Evolutionary conservation across 805 yeast species (phyloP).

Genomic region (Saccharomycopsis microspora): DNA sequence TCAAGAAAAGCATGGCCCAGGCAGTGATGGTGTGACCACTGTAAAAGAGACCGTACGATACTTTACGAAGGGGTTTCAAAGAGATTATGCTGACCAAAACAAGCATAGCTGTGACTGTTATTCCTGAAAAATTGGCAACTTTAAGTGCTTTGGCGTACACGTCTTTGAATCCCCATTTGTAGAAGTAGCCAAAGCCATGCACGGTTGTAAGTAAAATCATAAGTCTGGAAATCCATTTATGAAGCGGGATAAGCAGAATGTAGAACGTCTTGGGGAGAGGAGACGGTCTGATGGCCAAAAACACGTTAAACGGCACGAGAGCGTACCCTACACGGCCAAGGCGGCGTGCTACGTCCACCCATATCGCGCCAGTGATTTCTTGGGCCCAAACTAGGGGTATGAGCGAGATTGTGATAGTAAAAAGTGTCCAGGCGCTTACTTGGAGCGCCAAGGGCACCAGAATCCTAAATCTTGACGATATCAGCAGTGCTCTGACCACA

Average conservation of each 20-base stretch:
- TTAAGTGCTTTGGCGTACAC: slow-evolving; percentile 23
- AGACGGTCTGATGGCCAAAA: slow-evolving; percentile 46
- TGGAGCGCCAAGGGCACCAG: slow-evolving; percentile 16
- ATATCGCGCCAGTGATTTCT: slow-evolving; percentile 23
- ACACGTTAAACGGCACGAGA: slow-evolving; percentile 45
- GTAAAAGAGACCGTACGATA: slow-evolving; percentile 43
- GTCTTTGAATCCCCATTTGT: slow-evolving; percentile 35
- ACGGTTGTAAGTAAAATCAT: slow-evolving; percentile 32
- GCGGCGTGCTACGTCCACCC: slow-evolving; percentile 36
- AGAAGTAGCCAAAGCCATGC: slow-evolving; percentile 44
- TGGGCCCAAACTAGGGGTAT: background rate
- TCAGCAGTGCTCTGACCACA: slow-evolving; percentile 15
- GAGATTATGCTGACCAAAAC: slow-evolving; percentile 33
- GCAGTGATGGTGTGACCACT: slow-evolving; percentile 42
- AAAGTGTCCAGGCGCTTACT: background rate
- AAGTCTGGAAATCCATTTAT: slow-evolving; percentile 62
- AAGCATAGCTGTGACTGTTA: slow-evolving; percentile 28
- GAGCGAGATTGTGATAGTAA: background rate
- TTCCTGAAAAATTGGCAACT: slow-evolving; percentile 40
- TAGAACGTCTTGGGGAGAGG: slow-evolving; percentile 38
- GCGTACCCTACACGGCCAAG: slow-evolving; percentile 52
- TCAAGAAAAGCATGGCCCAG: slow-evolving; percentile 31
- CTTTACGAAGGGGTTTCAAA: slow-evolving; percentile 36
- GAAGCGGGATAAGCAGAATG: slow-evolving; percentile 42
- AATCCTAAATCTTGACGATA: no score